A percentile compares a stretch with the other conserved stretches of the same genome.
Evolutionary conservation across 2,329 filamentous ascomycete species (phyloP).

Genomic region (Leptographium radiaticola): DNA sequence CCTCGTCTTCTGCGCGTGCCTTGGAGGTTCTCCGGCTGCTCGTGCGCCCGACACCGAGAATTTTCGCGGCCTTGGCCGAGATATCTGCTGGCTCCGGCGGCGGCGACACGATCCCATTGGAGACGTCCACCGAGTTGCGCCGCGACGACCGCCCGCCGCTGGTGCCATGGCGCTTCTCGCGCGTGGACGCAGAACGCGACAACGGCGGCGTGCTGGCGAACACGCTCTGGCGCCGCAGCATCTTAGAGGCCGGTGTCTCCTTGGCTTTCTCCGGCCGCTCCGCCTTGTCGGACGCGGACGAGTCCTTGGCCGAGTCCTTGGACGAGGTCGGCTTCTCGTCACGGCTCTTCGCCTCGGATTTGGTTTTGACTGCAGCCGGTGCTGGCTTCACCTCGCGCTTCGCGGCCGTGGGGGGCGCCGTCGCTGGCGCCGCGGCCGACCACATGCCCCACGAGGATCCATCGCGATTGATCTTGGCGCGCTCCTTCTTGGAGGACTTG

Average conservation of each 20-base stretch:
- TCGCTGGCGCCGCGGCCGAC: slow-evolving; percentile 38
- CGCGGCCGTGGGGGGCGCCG: slow-evolving; percentile 9
- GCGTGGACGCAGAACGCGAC: slow-evolving; percentile 55
- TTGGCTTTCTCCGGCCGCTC: slow-evolving; percentile 23
- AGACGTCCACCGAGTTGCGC: slow-evolving; percentile 54
- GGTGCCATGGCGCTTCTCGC: slow-evolving; percentile 45
- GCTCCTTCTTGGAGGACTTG: slow-evolving; percentile 57
- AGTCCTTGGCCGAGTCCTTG: slow-evolving; percentile 36
- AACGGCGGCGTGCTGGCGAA: slow-evolving; percentile 57
- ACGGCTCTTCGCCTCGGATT: slow-evolving; percentile 51
- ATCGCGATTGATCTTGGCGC: slow-evolving; percentile 62
- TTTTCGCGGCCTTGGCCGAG: slow-evolving; percentile 63
- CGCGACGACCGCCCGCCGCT: slow-evolving; percentile 46
- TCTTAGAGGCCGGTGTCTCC: slow-evolving; percentile 31
- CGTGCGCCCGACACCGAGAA: slow-evolving; percentile 46
- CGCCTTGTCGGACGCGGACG: slow-evolving; percentile 42
- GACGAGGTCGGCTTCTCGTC: slow-evolving; percentile 48
- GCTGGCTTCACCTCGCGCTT: slow-evolving; percentile 33
- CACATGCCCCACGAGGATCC: slow-evolving; percentile 65
- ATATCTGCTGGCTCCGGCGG: slow-evolving; percentile 57
- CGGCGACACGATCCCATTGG: slow-evolving; percentile 53
- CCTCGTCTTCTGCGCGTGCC: slow-evolving; percentile 25
- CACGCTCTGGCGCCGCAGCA: slow-evolving; percentile 47
- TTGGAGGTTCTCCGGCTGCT: slow-evolving; percentile 20
- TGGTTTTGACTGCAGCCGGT: slow-evolving; percentile 46